Conservation (phyloP, 2,329 filamentous ascomycete genomes). For the Cordyceps cateniannulata region DNA sequence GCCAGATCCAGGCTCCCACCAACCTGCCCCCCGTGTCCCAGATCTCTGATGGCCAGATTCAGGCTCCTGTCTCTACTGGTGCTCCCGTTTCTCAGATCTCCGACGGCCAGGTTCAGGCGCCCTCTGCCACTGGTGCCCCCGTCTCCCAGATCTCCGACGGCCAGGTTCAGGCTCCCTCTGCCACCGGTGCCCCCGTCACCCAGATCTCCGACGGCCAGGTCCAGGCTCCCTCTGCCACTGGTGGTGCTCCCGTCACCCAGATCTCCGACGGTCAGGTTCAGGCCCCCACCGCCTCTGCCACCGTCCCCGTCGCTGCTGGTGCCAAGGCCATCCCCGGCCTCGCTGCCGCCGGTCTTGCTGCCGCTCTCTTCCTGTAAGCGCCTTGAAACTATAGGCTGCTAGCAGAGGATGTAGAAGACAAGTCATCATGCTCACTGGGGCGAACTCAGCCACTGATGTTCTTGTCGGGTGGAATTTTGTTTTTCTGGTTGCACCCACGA, state of each 20-base stretch:
- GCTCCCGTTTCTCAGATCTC: conserved; percentile 15
- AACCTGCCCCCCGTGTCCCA: conserved; percentile 12
- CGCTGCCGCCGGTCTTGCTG: conserved; percentile 8
- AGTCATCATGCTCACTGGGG: neutral
- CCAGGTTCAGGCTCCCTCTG: conserved; percentile 20
- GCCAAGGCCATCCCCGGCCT: conserved; percentile 17
- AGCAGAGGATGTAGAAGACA: neutral
- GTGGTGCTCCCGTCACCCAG: conserved; percentile 26
- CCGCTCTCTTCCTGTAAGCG: conserved; percentile 13
- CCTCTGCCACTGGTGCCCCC: conserved; percentile 14
- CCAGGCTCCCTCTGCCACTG: conserved; percentile 13
- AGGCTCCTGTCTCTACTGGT: conserved; percentile 19
- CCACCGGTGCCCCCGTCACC: conserved; percentile 15
- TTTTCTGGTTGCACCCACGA: neutral
- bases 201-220: conserved; percentile 21
- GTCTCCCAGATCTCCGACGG: conserved; percentile 18
- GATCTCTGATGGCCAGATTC: conserved; percentile 21
- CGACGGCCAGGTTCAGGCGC: conserved; percentile 22
- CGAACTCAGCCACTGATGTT: neutral
- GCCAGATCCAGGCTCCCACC: conserved; percentile 24
- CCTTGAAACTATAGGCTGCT: conserved; percentile 4
- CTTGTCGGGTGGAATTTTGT: neutral
- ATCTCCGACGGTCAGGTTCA: conserved; percentile 27
- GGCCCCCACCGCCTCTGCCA: conserved; percentile 19
- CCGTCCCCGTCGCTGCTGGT: conserved; percentile 4